Evolutionary conservation across 1,284 basidiomycete genomes (phyloP).

Genomic region (Ceratobasidium sp.): DNA sequence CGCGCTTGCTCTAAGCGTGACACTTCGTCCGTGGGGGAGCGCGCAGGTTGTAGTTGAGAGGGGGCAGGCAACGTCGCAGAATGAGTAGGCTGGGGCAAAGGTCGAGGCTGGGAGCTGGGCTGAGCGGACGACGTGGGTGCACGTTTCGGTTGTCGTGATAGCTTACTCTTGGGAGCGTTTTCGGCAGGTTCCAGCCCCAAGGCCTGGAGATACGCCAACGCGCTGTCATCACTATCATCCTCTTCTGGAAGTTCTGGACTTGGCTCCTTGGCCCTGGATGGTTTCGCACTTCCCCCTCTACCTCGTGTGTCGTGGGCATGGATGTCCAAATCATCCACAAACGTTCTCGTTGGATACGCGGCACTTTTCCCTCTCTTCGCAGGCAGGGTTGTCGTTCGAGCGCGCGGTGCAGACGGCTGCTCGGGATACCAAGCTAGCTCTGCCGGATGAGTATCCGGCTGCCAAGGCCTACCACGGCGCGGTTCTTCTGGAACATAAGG

Average conservation of each 20-base stretch:
- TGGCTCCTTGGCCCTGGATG: constrained; percentile 13
- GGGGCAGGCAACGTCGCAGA: constrained; percentile 13
- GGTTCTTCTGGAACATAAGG: constrained; percentile 14
- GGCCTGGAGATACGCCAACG: constrained; percentile 23
- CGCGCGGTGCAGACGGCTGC: not conserved
- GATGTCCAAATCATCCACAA: constrained; percentile 30
- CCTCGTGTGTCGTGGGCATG: constrained; percentile 1
- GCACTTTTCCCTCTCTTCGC: not conserved
- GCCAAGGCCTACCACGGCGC: not conserved
- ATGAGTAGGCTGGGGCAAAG: not conserved
- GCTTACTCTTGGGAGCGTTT: not conserved
- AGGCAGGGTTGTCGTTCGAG: constrained; percentile 1
- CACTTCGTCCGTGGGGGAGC: not conserved
- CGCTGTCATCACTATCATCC: constrained; percentile 12
- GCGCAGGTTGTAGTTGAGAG: not conserved
- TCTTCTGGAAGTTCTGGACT: constrained; percentile 14
- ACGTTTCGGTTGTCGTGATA: not conserved
- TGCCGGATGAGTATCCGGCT: not conserved
- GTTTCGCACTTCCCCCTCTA: not conserved
- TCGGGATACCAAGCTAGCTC: constrained; percentile 4
- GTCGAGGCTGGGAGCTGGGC: not conserved
- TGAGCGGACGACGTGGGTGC: not conserved
- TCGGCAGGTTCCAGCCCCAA: constrained; percentile 21
- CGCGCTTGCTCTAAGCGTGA: constrained; percentile 22
- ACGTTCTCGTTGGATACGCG: constrained; percentile 13